Percentiles rank a stretch among this genome's conserved stretches.
phyloP scores from a whole-genome alignment of 2,329 filamentous ascomycete genomes.

The Apiospora sp. region DNA sequence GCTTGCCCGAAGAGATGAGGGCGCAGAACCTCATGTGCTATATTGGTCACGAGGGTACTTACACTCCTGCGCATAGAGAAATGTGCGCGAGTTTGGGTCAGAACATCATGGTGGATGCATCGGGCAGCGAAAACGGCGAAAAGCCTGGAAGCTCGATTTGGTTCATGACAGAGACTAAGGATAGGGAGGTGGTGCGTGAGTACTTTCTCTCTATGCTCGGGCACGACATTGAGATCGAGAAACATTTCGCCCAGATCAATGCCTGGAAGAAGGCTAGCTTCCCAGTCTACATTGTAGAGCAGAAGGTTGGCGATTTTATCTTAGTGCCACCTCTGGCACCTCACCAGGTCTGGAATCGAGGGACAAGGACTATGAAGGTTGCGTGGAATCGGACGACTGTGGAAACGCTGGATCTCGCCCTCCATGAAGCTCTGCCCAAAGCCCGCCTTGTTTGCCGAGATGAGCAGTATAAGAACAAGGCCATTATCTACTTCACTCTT shows the following conservation, averaged over 20 bases:
- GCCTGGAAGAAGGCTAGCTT: constrained; percentile 97
- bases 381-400: constrained; percentile 97
- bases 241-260: constrained; percentile 94
- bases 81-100: constrained; percentile 98
- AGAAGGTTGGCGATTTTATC: constrained; percentile 90
- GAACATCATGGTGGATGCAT: constrained; percentile 98
- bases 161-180: constrained; percentile 98
- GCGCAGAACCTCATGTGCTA: constrained; percentile 99
- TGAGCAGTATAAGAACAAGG: constrained; percentile 99
- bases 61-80: constrained; percentile 92
- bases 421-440: constrained; percentile 87
- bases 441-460: constrained; percentile 92
- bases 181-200: constrained; percentile 87
- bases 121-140: constrained; percentile 74
- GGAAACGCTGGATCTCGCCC: constrained; percentile 86
- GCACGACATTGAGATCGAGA: constrained; percentile 96
- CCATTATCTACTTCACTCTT: constrained; percentile 89
- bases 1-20: constrained; percentile 83
- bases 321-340: constrained; percentile 91
- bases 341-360: constrained; percentile 98
- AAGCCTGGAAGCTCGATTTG: constrained; percentile 90
- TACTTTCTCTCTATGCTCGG: constrained; percentile 94
- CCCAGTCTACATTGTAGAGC: constrained; percentile 90
- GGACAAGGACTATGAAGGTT: constrained; percentile 94
- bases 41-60: constrained; percentile 95